Evolutionary conservation across 306 rosid species (phyloP).

Genomic region (Castanospermum australe): DNA sequence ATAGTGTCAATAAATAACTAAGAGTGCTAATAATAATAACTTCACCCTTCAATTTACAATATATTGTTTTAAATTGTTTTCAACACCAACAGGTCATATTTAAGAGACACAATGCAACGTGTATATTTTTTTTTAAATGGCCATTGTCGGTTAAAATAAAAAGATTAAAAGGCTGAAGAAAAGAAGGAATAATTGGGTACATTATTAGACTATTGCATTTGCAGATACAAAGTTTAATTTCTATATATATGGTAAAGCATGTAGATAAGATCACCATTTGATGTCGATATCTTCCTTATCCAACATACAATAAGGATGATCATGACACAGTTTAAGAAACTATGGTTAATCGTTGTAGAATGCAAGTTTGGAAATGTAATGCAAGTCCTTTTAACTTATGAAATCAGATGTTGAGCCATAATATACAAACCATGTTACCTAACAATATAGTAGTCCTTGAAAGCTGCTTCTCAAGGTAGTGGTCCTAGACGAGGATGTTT

Average conservation of each 20-base stretch:
- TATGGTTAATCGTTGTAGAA: not conserved
- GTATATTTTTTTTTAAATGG: not conserved
- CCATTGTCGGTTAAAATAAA: slow-evolving; percentile 8
- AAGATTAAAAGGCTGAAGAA: not conserved
- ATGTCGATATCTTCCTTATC: slow-evolving; percentile 23
- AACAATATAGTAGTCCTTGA: slow-evolving; percentile 18
- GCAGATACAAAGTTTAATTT: not conserved
- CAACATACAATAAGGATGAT: slow-evolving; percentile 5
- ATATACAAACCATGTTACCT: slow-evolving; percentile 21
- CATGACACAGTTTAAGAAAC: not conserved
- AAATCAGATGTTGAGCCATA: not conserved
- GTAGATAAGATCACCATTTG: slow-evolving; percentile 4
- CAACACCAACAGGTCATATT: too few species aligned
- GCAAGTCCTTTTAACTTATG: slow-evolving; percentile 15
- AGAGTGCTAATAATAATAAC: too few species aligned
- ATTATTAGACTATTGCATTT: not conserved
- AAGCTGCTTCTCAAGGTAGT: slow-evolving; percentile 12
- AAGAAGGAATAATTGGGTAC: slow-evolving; percentile 14
- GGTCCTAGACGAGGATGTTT: slow-evolving; percentile 31
- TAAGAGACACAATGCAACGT: not conserved
- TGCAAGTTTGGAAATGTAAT: not conserved
- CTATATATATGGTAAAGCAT: not conserved
- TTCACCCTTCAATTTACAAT: too few species aligned
- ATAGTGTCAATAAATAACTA: too few species aligned
- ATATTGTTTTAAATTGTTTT: too few species aligned